Evolutionary conservation across 371 early-diverging fungal genomes (phyloP).

Genomic region (Rhizopus stolonifer): DNA sequence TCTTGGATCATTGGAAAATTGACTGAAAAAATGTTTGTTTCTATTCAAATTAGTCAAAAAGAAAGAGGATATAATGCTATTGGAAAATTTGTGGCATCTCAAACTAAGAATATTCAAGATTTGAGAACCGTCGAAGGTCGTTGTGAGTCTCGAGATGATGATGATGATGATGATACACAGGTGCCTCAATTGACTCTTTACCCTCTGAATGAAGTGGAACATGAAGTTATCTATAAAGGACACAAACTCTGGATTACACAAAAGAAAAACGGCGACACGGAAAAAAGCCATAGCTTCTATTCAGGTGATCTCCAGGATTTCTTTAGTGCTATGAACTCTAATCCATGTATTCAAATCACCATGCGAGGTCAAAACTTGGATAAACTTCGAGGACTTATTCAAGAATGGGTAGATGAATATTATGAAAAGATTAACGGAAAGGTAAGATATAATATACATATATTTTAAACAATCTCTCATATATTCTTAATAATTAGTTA

Average conservation of each 20-base stretch:
- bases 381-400: slow-evolving; percentile 21
- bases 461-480: no score
- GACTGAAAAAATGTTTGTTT: slow-evolving; percentile 21
- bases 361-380: slow-evolving; percentile 27
- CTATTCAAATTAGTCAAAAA: slow-evolving; percentile 16
- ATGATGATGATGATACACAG: slow-evolving; percentile 12
- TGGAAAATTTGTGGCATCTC: slow-evolving; percentile 16
- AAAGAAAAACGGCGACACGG: slow-evolving; percentile 15
- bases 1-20: not conserved
- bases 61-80: slow-evolving; percentile 22
- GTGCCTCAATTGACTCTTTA: slow-evolving; percentile 23
- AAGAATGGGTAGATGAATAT: slow-evolving; percentile 41
- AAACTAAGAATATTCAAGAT: slow-evolving; percentile 5
- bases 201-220: slow-evolving; percentile 25
- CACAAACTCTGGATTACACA: slow-evolving; percentile 29
- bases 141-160: slow-evolving; percentile 12
- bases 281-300: not conserved
- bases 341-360: slow-evolving; percentile 24
- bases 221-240: slow-evolving; percentile 29
- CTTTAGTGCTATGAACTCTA: slow-evolving; percentile 19
- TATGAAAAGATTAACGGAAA: slow-evolving; percentile 30
- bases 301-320: slow-evolving; percentile 19
- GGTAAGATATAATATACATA: no score
- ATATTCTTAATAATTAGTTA: no score
- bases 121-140: slow-evolving; percentile 20